Evolutionary conservation across 2,329 filamentous ascomycete genomes (phyloP).

Genomic region (Aspergillus jensenii): DNA sequence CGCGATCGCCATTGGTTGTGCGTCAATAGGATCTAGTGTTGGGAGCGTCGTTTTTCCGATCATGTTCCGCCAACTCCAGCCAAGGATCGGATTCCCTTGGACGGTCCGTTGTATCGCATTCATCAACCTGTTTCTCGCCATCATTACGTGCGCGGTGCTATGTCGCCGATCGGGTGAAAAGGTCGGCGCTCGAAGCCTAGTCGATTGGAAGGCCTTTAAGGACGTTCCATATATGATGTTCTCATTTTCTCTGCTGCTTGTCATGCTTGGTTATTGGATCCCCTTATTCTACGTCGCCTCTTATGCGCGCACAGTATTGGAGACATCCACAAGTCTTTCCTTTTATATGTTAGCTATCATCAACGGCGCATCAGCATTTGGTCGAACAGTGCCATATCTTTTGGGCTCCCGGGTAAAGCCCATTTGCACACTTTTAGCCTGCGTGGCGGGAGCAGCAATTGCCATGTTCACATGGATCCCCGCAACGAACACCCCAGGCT

Average conservation of each 20-base stretch:
- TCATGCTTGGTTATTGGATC: conserved; percentile 50
- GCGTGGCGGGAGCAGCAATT: conserved; percentile 23
- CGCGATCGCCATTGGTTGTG: conserved; percentile 57
- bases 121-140: conserved; percentile 46
- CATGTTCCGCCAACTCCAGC: conserved; percentile 53
- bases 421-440: conserved; percentile 22
- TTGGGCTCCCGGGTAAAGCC: conserved; percentile 35
- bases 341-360: conserved; percentile 53
- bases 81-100: conserved; percentile 60
- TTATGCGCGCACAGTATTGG: conserved; percentile 45
- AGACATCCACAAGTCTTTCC: conserved; percentile 49
- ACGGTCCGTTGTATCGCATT: conserved; percentile 58
- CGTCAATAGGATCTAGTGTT: conserved; percentile 57
- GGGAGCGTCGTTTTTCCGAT: conserved; percentile 63
- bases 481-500: conserved; percentile 20
- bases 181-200: conserved; percentile 37
- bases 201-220: conserved; percentile 41
- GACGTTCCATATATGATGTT: conserved; percentile 45
- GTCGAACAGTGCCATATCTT: conserved; percentile 50
- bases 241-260: conserved; percentile 46
- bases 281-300: conserved; percentile 44
- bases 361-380: conserved; percentile 52
- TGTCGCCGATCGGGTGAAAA: conserved; percentile 41
- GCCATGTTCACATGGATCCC: conserved; percentile 37
- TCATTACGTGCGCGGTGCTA: conserved; percentile 34